These are phyloP conservation scores for Priceomyces carsonii DNA, from an alignment of 805 yeast species.

Conservation along the genomic window DNA sequence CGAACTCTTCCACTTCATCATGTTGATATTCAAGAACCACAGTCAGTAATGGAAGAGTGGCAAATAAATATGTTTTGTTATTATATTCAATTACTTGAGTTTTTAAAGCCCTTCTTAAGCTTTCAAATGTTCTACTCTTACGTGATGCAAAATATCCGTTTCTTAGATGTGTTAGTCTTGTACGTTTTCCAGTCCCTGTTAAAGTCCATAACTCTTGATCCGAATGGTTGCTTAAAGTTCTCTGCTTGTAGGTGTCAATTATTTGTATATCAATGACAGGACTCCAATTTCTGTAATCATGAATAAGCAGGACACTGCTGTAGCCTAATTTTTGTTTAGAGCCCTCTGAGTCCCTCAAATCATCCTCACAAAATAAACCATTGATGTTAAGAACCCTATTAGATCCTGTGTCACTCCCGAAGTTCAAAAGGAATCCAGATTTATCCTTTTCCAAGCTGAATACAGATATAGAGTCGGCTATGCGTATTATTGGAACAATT, in stretches of 20 bases:
- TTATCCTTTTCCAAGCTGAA: conserved; percentile 25
- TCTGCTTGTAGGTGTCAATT: conserved; percentile 25
- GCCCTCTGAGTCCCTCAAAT: conserved; percentile 1
- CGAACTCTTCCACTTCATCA: conserved; percentile 20
- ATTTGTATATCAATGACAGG: conserved; percentile 45
- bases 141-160: conserved; percentile 31
- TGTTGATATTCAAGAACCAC: conserved; percentile 31
- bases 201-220: conserved; percentile 46
- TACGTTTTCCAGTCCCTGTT: conserved; percentile 35
- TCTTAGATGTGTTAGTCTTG: conserved; percentile 33
- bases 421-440: conserved; percentile 27
- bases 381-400: conserved; percentile 35
- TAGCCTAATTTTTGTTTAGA: conserved; percentile 12
- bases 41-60: conserved; percentile 41
- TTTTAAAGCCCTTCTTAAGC: conserved; percentile 28
- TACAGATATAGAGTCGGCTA: conserved; percentile 36
- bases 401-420: conserved; percentile 42
- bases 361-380: conserved; percentile 19
- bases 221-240: conserved; percentile 15
- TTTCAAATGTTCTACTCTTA: conserved; percentile 25
- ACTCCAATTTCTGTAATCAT: conserved; percentile 47
- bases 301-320: conserved; percentile 22
- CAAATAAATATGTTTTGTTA: conserved; percentile 25
- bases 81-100: conserved; percentile 18
- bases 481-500: conserved; percentile 30